Base-by-base conservation (phyloP, 208 protist genomes). In the Trypanosoma vivax region DNA sequence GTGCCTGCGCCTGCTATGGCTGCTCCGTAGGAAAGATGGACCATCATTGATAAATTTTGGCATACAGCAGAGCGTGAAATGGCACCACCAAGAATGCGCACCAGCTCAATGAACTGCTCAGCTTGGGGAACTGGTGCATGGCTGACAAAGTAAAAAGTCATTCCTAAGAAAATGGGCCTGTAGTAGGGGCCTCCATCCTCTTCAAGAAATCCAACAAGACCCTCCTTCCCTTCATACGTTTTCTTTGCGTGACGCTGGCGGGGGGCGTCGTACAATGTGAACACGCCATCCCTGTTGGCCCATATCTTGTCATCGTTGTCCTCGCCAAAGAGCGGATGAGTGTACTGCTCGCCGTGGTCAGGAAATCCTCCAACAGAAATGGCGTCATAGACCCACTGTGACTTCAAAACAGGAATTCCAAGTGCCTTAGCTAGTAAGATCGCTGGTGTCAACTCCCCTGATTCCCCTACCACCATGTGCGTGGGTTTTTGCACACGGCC, bases 311-410 rank as follows among this genome's bases (percentile, higher is more conserved):
- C 23, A 51, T 16, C 18, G 10, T 34, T 47, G 7, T 40, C 50
- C 35, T 34, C 24, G 1, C 11, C 28, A 38, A 56, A 60, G 14
- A 51, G 23, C 16, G 49, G 48, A 56, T 60, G 50, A 11, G 42
- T 2, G 42, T 66, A 46, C 16, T 16, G 18, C 1, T 58, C 62
- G 21, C 69, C 38, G 35, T 85, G 64, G 0, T 40, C 46, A 1
- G 78, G 69, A 45, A 90, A 78, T 9, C 37, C 58, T n/a, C 75
- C 77, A 7, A 82, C 34, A 3, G 49, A 30, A 41, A 90, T 69
- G 14, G 82, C 75, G 50, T 90, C 82, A 43, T 79, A 55, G 3
- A 90, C 40, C 82, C 82, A 90, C 63, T 83, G 78, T 25, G 75
- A 70, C 16, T 66, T 74, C 9, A 90, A 49, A 27, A 87, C 72